A percentile compares a stretch with the other conserved stretches of the same genome.
Conservation (phyloP, 306 rosid genomes). For the Acmispon strigosus region DNA sequence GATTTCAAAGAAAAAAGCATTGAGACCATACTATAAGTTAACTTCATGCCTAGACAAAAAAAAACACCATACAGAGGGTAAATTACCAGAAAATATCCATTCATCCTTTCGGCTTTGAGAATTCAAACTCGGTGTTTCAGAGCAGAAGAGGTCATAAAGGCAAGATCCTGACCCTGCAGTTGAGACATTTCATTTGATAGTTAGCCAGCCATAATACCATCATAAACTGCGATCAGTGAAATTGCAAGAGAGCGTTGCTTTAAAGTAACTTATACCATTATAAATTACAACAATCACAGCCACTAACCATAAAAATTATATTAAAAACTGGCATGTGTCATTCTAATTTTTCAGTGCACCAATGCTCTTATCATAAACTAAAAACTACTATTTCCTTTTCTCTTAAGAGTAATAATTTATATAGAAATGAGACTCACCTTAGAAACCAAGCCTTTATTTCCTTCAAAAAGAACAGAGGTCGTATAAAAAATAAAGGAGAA, state of each 20-base stretch:
- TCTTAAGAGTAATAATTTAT: not conserved
- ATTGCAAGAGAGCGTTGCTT: not conserved
- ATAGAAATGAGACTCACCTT: not conserved
- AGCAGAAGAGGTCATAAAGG: constrained; percentile 73
- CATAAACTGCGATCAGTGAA: not conserved
- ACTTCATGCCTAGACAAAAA: not conserved
- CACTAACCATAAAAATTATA: not conserved
- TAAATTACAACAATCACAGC: not conserved
- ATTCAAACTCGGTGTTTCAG: constrained; percentile 48
- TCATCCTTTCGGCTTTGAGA: constrained; percentile 35
- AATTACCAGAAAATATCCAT: constrained; percentile 40
- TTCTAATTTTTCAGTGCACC: not conserved
- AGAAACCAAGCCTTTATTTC: not conserved
- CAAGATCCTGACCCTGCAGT: constrained; percentile 48
- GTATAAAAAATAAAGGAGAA: no score
- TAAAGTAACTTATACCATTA: not conserved
- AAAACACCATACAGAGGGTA: not conserved
- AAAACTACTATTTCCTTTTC: not conserved
- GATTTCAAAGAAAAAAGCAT: not conserved
- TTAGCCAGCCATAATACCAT: not conserved
- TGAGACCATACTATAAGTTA: not conserved
- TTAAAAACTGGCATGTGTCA: not conserved
- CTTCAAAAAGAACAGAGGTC: no score
- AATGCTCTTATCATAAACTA: not conserved
- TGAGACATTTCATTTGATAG: constrained; percentile 11